Conservation (phyloP, 805 yeast genomes). For the Dipodascopsis uninucleata region DNA sequence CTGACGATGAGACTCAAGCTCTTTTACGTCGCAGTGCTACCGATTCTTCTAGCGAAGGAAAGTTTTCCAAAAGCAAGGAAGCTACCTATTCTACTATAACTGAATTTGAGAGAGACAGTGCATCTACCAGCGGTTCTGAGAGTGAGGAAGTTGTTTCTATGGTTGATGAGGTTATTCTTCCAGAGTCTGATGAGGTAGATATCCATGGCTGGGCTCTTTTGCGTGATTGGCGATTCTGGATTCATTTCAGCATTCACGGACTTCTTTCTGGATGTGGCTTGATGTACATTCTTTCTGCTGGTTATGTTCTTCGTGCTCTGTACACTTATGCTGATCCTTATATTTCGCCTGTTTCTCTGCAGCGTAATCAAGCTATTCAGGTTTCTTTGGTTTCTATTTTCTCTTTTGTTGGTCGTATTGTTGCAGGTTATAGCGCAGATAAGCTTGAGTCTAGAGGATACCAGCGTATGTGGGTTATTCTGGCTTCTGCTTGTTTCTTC, state of each 20-base stretch:
- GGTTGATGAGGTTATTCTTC: constrained; percentile 17
- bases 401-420: constrained; percentile 62
- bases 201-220: constrained; percentile 26
- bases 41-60: constrained; percentile 3
- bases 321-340: constrained; percentile 27
- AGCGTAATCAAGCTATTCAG: constrained; percentile 61
- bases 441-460: constrained; percentile 45
- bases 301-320: constrained; percentile 60
- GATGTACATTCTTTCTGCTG: constrained; percentile 70
- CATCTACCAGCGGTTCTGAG: constrained; percentile 1
- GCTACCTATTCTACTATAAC: constrained; percentile 17
- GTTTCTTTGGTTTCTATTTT: constrained; percentile 68
- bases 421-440: constrained; percentile 65
- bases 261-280: constrained; percentile 65
- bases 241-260: constrained; percentile 50
- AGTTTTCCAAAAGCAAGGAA: constrained; percentile 6
- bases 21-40: constrained; percentile 11
- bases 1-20: constrained; percentile 22
- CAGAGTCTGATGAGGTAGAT: constrained; percentile 18
- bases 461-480: constrained; percentile 53
- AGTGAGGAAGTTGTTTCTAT: constrained; percentile 11
- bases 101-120: constrained; percentile 14
- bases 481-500: constrained; percentile 50
- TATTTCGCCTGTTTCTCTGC: constrained; percentile 38
- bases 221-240: constrained; percentile 44